A percentile compares a stretch with the other conserved stretches of the same genome.
Evolutionary conservation across 2,329 filamentous ascomycete species (phyloP).

Genomic region (Emmonsiellopsis sp.): DNA sequence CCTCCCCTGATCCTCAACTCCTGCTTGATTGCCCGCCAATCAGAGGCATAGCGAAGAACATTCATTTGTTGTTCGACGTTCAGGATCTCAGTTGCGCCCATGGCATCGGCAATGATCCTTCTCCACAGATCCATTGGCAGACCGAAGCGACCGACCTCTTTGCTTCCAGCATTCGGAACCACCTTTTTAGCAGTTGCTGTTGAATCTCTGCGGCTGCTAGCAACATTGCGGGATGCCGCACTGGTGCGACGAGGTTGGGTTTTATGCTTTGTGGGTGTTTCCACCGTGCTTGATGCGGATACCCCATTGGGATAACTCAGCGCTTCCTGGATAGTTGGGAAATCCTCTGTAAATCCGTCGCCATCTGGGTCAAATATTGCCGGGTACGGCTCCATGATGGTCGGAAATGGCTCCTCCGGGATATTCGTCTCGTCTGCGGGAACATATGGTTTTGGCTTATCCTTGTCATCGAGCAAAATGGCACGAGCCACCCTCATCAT

Average conservation of each 20-base stretch:
- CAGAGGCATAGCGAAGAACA: conserved; percentile 23
- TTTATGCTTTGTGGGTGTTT: neutral
- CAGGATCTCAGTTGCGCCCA: conserved; percentile 17
- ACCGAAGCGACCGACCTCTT: conserved; percentile 12
- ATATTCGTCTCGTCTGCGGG: conserved; percentile 1
- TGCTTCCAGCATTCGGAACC: neutral
- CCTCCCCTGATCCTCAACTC: conserved; percentile 21
- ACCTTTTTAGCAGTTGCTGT: neutral
- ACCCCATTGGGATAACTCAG: neutral
- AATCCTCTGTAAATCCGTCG: conserved; percentile 13
- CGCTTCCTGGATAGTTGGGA: conserved; percentile 12
- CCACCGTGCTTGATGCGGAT: neutral
- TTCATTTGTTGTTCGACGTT: conserved; percentile 19
- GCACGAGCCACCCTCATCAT: conserved; percentile 21
- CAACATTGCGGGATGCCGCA: neutral
- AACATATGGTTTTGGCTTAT: conserved; percentile 9
- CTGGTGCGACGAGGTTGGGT: neutral
- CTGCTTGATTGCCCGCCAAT: conserved; percentile 21
- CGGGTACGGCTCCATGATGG: neutral
- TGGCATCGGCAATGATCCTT: conserved; percentile 21
- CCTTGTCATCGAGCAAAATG: conserved; percentile 21
- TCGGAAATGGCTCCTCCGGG: neutral
- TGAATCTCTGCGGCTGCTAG: neutral
- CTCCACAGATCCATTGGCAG: conserved; percentile 21
- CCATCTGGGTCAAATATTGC: conserved; percentile 9